Percentiles rank a stretch among this genome's conserved stretches.
Conservation (phyloP, 305 asterid genomes). For the Fraxinus albicans region DNA sequence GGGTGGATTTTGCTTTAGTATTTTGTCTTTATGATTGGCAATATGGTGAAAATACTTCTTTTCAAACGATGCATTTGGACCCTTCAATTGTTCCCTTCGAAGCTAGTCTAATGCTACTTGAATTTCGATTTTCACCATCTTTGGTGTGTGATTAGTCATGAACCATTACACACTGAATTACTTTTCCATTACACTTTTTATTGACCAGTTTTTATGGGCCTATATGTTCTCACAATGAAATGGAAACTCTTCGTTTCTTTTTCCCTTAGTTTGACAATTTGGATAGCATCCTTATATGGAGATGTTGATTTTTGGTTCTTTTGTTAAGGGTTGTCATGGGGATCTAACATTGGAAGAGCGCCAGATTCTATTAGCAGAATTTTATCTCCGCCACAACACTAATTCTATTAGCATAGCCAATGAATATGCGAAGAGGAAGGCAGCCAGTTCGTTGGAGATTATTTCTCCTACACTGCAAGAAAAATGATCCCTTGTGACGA, state of each 20-base stretch:
- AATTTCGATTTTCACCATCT: not conserved
- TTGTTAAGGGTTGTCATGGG: slow-evolving; percentile 75
- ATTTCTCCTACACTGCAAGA: not conserved
- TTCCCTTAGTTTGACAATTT: not conserved
- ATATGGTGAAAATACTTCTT: not conserved
- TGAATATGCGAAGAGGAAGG: slow-evolving; percentile 67
- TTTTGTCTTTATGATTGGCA: not conserved
- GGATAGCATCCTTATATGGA: no score
- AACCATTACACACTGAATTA: not conserved
- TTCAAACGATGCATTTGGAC: not conserved
- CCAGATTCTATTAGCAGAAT: slow-evolving; percentile 84
- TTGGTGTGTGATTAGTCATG: not conserved
- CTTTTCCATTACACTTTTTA: no score
- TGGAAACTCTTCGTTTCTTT: not conserved
- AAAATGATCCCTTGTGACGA: not conserved
- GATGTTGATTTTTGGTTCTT: not conserved
- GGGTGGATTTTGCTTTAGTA: not conserved
- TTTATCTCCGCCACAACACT: slow-evolving; percentile 74
- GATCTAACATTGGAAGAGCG: slow-evolving; percentile 68
- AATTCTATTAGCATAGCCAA: slow-evolving; percentile 56
- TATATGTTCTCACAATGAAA: not conserved
- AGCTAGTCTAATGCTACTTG: not conserved
- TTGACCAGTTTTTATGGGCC: not conserved
- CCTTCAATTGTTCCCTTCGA: not conserved
- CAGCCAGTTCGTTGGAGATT: slow-evolving; percentile 18